Evolutionary conservation across 1,284 basidiomycete genomes (phyloP).

Genomic region (Anthracocystis setariae): DNA sequence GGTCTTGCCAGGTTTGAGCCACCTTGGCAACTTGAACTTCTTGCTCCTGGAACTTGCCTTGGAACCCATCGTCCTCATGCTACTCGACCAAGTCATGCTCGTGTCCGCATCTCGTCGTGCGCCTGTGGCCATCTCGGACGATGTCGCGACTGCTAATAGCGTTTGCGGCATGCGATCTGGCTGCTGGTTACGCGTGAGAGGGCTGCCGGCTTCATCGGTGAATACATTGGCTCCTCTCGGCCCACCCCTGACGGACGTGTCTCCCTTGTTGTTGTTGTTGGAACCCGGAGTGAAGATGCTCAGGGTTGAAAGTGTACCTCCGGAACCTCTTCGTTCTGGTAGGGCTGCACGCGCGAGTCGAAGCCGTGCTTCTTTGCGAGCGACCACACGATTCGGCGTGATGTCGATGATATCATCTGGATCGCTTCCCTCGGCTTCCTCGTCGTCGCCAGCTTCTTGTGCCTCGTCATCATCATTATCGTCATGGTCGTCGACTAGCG

Average conservation of each 20-base stretch:
- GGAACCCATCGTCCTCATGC: conserved; percentile 23
- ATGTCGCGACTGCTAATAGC: conserved; percentile 9
- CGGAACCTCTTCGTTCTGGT: conserved; percentile 35
- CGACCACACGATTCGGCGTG: conserved; percentile 40
- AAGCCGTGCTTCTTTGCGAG: conserved; percentile 43
- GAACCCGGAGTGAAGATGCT: conserved; percentile 31
- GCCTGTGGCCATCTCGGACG: neutral
- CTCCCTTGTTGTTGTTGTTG: too few species aligned
- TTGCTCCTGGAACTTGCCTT: conserved; percentile 18
- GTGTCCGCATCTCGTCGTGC: neutral
- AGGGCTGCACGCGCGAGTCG: conserved; percentile 49
- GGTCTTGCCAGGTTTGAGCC: conserved; percentile 36
- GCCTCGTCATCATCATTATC: conserved; percentile 14
- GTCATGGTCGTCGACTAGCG: conserved; percentile 4
- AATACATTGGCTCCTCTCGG: conserved; percentile 18
- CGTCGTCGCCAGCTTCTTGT: conserved; percentile 18
- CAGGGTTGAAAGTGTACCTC: conserved; percentile 36
- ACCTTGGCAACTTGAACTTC: conserved; percentile 41
- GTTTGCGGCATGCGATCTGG: conserved; percentile 5
- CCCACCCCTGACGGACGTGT: neutral
- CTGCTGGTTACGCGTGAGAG: conserved; percentile 13
- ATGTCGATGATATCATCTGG: conserved; percentile 57
- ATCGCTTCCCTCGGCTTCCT: conserved; percentile 39
- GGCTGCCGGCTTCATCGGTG: conserved; percentile 37
- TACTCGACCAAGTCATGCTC: conserved; percentile 27